A percentile compares a stretch with the other conserved stretches of the same genome.
These are phyloP conservation scores for Aspergillus versicolor DNA, from an alignment of 2,329 filamentous ascomycete genomes.

Conservation along the genomic window DNA sequence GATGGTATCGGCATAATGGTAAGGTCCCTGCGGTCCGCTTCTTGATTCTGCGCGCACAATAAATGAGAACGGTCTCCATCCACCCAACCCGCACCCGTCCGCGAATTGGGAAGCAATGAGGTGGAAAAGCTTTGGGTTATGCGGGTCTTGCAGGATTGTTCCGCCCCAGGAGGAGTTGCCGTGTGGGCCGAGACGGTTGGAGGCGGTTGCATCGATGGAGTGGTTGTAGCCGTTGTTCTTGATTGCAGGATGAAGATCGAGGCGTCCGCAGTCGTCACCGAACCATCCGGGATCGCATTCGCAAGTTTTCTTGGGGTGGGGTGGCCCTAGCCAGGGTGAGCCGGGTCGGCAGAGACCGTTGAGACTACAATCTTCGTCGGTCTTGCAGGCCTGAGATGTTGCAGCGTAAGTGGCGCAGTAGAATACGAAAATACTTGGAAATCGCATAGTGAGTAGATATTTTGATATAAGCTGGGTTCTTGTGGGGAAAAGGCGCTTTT, in stretches of 20 bases:
- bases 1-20: slow-evolving; percentile 42
- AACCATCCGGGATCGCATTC: slow-evolving; percentile 47
- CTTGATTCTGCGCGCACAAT: slow-evolving; percentile 48
- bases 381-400: slow-evolving; percentile 19
- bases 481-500: too few species aligned
- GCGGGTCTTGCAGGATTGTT: slow-evolving; percentile 46
- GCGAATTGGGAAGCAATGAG: slow-evolving; percentile 49
- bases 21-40: slow-evolving; percentile 47
- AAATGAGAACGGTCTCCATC: slow-evolving; percentile 50
- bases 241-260: slow-evolving; percentile 46
- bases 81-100: slow-evolving; percentile 47
- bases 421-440: neutral
- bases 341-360: slow-evolving; percentile 36
- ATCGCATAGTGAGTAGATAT: neutral
- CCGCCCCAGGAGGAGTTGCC: slow-evolving; percentile 52
- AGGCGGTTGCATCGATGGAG: slow-evolving; percentile 25
- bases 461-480: neutral
- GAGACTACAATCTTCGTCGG: slow-evolving; percentile 40
- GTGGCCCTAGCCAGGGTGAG: too few species aligned
- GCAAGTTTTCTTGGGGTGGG: slow-evolving; percentile 5
- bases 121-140: slow-evolving; percentile 42
- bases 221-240: slow-evolving; percentile 48
- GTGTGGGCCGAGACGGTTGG: slow-evolving; percentile 17
- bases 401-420: neutral
- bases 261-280: slow-evolving; percentile 43